Evolutionary conservation across 495 filamentous ascomycete genomes (phyloP).

Genomic region (Aspergillus carlsbadensis): DNA sequence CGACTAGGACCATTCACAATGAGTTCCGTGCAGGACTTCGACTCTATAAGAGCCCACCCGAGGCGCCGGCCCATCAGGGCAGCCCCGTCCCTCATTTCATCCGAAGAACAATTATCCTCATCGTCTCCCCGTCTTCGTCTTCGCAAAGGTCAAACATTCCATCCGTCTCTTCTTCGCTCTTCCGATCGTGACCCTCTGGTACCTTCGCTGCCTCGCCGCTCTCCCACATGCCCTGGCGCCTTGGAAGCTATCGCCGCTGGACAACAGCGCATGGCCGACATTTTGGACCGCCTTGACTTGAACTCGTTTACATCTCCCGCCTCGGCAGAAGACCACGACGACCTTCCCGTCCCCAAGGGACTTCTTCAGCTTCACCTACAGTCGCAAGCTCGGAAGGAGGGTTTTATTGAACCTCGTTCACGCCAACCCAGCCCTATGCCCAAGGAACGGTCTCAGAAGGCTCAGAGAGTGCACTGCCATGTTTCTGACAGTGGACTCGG

Average conservation of each 20-base stretch:
- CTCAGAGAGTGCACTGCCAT: constrained; percentile 33
- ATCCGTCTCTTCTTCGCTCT: constrained; percentile 43
- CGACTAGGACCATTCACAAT: constrained; percentile 10
- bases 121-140: constrained; percentile 30
- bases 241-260: constrained; percentile 46
- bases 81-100: constrained; percentile 26
- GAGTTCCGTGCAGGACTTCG: constrained; percentile 6
- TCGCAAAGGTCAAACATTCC: constrained; percentile 53
- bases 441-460: constrained; percentile 20
- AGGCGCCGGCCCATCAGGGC: constrained; percentile 32
- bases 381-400: constrained; percentile 19
- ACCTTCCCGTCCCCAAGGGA: constrained; percentile 29
- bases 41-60: constrained; percentile 18
- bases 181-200: constrained; percentile 45
- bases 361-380: constrained; percentile 14
- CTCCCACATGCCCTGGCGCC: constrained; percentile 44
- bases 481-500: constrained; percentile 57
- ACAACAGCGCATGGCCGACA: constrained; percentile 49
- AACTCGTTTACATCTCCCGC: constrained; percentile 32
- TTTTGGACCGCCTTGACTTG: constrained; percentile 43
- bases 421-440: constrained; percentile 7
- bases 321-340: constrained; percentile 29
- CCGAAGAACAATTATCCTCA: constrained; percentile 17
- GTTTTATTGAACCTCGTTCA: constrained; percentile 11
- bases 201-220: constrained; percentile 48